Conservation (phyloP, 2,329 filamentous ascomycete genomes). For the Penicillium frequentans region DNA sequence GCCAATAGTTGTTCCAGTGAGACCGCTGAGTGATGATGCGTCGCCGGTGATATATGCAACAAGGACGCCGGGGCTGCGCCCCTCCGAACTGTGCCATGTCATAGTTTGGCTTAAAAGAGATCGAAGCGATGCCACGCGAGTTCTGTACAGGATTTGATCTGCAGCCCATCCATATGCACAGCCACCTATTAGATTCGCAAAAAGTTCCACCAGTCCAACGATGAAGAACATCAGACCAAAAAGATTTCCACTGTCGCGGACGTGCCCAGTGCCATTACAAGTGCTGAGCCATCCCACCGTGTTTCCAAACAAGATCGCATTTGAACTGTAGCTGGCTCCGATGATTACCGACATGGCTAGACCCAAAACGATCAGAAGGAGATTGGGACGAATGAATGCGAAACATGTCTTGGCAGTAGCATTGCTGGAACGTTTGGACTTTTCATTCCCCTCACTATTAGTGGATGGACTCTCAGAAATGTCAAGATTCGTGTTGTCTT, state of each 20-base stretch:
- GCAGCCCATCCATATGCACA: conserved; percentile 58
- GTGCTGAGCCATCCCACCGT: conserved; percentile 57
- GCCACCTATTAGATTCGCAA: conserved; percentile 61
- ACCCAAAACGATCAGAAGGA: conserved; percentile 47
- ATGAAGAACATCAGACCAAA: conserved; percentile 61
- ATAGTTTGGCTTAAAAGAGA: conserved; percentile 65
- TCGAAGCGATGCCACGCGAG: conserved; percentile 62
- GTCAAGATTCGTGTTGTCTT: too few species aligned
- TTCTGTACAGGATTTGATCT: conserved; percentile 63
- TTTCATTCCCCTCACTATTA: too few species aligned
- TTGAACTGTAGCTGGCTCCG: conserved; percentile 56
- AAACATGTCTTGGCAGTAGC: too few species aligned
- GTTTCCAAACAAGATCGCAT: conserved; percentile 60
- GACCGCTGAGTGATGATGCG: conserved; percentile 63
- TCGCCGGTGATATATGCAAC: conserved; percentile 70
- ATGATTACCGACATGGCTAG: conserved; percentile 56
- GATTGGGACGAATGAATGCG: conserved; percentile 40
- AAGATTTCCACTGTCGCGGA: conserved; percentile 52
- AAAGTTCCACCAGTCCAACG: conserved; percentile 57
- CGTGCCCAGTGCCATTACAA: conserved; percentile 50
- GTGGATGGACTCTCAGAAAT: too few species aligned
- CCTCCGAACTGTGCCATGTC: conserved; percentile 67
- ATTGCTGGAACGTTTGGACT: too few species aligned
- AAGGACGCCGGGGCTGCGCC: conserved; percentile 60
- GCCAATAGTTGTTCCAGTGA: conserved; percentile 70